phyloP scores from a whole-genome alignment of 2,329 filamentous ascomycete genomes.

The Ramichloridium luteum region DNA sequence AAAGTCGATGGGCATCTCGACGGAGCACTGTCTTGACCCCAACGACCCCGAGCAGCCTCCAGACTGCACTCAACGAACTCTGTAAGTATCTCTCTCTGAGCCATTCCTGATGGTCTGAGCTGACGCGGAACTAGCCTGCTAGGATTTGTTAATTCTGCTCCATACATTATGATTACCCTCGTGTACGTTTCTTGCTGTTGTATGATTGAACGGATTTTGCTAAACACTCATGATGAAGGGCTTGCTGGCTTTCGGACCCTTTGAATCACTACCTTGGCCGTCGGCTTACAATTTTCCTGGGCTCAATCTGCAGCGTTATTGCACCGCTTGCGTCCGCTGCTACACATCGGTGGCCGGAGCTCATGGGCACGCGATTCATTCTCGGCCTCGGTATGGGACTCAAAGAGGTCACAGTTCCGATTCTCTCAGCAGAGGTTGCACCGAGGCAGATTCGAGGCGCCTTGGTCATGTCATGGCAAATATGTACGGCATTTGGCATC shows the following conservation, averaged over 20 bases:
- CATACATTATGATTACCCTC: slow-evolving; percentile 1
- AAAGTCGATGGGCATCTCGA: slow-evolving; percentile 15
- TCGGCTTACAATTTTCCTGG: slow-evolving; percentile 27
- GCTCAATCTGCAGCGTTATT: slow-evolving; percentile 39
- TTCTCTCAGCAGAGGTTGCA: slow-evolving; percentile 32
- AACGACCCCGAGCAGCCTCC: neutral
- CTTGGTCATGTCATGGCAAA: slow-evolving; percentile 24
- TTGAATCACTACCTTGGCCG: slow-evolving; percentile 22
- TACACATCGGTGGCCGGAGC: slow-evolving; percentile 58
- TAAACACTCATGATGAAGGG: neutral
- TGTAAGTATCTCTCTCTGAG: slow-evolving; percentile 28
- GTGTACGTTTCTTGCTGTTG: neutral
- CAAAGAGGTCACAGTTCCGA: slow-evolving; percentile 33
- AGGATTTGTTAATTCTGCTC: slow-evolving; percentile 8
- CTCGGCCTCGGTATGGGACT: slow-evolving; percentile 45
- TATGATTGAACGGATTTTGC: neutral
- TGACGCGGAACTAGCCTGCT: slow-evolving; percentile 31
- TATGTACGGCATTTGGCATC: slow-evolving; percentile 49
- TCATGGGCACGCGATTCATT: slow-evolving; percentile 56
- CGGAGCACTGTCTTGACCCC: slow-evolving; percentile 11
- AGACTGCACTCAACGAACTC: slow-evolving; percentile 19
- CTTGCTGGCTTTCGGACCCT: slow-evolving; percentile 42
- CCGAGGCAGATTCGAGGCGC: slow-evolving; percentile 34
- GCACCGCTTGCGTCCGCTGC: slow-evolving; percentile 51
- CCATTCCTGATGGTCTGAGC: slow-evolving; percentile 34